Evolutionary conservation across 768 basidiomycete species (phyloP).

Genomic region (Chalciporus sphaerocephalus): DNA sequence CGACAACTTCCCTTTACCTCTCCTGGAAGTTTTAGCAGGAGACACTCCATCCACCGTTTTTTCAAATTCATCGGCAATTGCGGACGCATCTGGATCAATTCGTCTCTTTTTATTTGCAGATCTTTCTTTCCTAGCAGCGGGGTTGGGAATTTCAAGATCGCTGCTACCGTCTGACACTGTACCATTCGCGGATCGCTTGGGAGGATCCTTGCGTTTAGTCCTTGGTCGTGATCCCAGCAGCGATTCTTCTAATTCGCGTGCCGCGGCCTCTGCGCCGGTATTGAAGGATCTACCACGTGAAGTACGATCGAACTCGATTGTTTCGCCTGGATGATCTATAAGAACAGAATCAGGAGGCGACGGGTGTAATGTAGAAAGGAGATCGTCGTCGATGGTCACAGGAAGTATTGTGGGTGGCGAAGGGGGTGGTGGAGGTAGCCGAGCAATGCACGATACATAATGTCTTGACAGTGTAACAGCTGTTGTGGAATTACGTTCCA

Average conservation of each 20-base stretch:
- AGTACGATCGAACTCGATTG: constrained; percentile 20
- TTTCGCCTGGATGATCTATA: constrained; percentile 28
- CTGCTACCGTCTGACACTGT: constrained; percentile 56
- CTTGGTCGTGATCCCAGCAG: constrained; percentile 39
- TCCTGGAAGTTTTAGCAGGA: constrained; percentile 35
- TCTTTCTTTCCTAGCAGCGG: constrained; percentile 35
- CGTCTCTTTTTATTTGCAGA: constrained; percentile 61
- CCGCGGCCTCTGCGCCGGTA: constrained; percentile 49
- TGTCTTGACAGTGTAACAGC: constrained; percentile 41
- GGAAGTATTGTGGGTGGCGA: constrained; percentile 33
- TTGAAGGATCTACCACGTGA: constrained; percentile 22
- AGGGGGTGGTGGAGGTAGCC: constrained; percentile 41
- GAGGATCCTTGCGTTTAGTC: constrained; percentile 41
- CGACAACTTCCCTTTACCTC: constrained; percentile 49
- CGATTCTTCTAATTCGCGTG: constrained; percentile 53
- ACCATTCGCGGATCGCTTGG: constrained; percentile 48
- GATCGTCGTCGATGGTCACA: constrained; percentile 32
- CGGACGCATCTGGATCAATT: constrained; percentile 41
- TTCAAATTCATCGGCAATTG: constrained; percentile 48
- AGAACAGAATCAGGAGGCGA: constrained; percentile 34
- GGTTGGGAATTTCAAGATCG: constrained; percentile 44
- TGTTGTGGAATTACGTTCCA: constrained; percentile 63
- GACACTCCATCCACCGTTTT: constrained; percentile 39
- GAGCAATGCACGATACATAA: constrained; percentile 40
- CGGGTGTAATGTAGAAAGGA: constrained; percentile 32